Percentiles rank a stretch among this genome's conserved stretches.
These are phyloP conservation scores for Cryomyces antarcticus DNA, from an alignment of 495 filamentous ascomycete genomes.

Conservation along the genomic window DNA sequence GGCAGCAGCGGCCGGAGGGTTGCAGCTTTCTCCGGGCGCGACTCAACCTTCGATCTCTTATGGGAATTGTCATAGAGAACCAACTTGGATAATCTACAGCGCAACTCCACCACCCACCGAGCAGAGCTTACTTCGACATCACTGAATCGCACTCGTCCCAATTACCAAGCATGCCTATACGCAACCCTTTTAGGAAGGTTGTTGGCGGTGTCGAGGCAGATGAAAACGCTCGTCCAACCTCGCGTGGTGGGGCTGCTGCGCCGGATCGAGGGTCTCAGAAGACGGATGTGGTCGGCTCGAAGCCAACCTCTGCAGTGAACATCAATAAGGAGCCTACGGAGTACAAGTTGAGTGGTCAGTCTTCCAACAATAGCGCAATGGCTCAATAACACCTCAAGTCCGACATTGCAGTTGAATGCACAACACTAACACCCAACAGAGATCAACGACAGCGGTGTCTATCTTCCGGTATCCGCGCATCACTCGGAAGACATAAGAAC, in stretches of 20 bases:
- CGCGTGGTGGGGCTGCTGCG: neutral
- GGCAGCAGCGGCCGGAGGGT: too few relatives aligned
- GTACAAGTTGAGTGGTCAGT: constrained; percentile 23
- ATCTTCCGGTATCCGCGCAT: constrained; percentile 52
- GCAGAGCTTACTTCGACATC: too few relatives aligned
- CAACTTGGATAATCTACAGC: too few relatives aligned
- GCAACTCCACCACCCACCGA: too few relatives aligned
- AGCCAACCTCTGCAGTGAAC: constrained; percentile 8
- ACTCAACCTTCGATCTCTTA: too few relatives aligned
- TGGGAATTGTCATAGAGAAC: too few relatives aligned
- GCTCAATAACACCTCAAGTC: too few relatives aligned
- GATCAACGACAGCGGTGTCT: constrained; percentile 90
- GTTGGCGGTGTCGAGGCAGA: constrained; percentile 10
- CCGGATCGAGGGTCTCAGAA: constrained; percentile 6
- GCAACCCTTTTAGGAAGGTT: constrained; percentile 19
- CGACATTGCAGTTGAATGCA: neutral
- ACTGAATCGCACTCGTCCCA: neutral
- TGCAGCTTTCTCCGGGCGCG: too few relatives aligned
- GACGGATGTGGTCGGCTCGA: constrained; percentile 5
- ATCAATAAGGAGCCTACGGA: constrained; percentile 16
- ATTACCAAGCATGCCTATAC: constrained; percentile 17
- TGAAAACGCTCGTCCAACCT: constrained; percentile 10
- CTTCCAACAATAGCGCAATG: neutral
- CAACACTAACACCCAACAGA: constrained; percentile 29
- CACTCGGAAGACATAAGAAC: neutral